Conservation (phyloP, 2,329 filamentous ascomycete genomes). For the Blastomyces percursus region DNA sequence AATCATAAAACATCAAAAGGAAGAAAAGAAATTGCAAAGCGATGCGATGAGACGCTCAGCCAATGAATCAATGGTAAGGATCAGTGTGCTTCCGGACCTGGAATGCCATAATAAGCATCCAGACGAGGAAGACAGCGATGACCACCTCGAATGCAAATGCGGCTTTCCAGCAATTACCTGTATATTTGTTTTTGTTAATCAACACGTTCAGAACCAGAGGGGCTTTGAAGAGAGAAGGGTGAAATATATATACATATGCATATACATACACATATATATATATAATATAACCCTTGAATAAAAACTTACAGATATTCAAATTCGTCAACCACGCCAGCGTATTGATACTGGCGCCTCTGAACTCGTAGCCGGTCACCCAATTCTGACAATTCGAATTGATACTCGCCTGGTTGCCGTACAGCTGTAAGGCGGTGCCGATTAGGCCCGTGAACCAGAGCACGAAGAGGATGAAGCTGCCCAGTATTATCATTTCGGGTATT, state of each 20-base stretch:
- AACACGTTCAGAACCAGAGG: background rate
- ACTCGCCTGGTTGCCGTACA: constrained; percentile 47
- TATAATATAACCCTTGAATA: background rate
- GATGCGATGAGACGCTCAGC: background rate
- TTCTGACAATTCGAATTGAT: constrained; percentile 50
- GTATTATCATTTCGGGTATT: constrained; percentile 48
- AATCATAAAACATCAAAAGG: background rate
- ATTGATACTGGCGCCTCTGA: constrained; percentile 40
- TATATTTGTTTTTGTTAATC: constrained; percentile 12
- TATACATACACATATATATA: too few species aligned
- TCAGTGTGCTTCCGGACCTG: constrained; percentile 35
- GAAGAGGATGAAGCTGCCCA: constrained; percentile 51
- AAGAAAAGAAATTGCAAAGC: background rate
- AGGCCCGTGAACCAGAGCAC: constrained; percentile 51
- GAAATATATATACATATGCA: background rate
- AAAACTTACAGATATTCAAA: constrained; percentile 47
- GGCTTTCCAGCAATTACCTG: constrained; percentile 52
- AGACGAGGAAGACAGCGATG: constrained; percentile 52
- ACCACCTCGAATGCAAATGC: constrained; percentile 55
- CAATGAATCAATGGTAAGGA: background rate
- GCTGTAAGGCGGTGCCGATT: constrained; percentile 52
- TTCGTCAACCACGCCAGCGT: constrained; percentile 54
- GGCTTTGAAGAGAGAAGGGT: background rate
- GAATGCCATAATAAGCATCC: constrained; percentile 54
- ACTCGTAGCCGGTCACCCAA: constrained; percentile 41